Evolutionary conservation across 768 basidiomycete species (phyloP).

Genomic region (Boletus coccyginus): DNA sequence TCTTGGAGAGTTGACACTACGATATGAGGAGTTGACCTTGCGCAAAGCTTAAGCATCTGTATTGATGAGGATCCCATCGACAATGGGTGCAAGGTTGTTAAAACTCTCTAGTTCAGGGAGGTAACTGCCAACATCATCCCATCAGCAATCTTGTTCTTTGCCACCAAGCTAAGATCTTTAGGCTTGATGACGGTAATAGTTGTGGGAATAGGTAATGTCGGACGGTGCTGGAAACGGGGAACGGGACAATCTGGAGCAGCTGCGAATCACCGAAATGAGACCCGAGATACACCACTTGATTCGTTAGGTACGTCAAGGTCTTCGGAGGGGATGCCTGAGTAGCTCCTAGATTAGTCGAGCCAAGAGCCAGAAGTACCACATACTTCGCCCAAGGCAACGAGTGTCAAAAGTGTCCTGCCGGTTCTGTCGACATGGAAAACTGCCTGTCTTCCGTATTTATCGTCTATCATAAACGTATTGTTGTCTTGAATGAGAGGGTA

Average conservation of each 20-base stretch:
- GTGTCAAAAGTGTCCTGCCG: constrained; percentile 38
- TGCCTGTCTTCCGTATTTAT: constrained; percentile 65
- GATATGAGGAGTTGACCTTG: constrained; percentile 53
- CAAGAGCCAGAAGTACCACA: constrained; percentile 4
- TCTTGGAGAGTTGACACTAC: constrained; percentile 58
- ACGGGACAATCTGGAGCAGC: constrained; percentile 54
- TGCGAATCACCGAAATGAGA: constrained; percentile 84
- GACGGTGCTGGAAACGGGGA: constrained; percentile 41
- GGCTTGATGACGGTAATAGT: constrained; percentile 44
- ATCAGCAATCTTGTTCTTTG: constrained; percentile 33
- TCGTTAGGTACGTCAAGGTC: constrained; percentile 67
- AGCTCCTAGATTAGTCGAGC: constrained; percentile 6
- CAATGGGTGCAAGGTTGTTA: constrained; percentile 79
- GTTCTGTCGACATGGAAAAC: constrained; percentile 54
- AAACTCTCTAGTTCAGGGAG: constrained; percentile 61
- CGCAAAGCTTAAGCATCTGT: background rate
- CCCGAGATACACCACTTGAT: constrained; percentile 71
- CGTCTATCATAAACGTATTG: constrained; percentile 59
- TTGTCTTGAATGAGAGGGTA: constrained; percentile 47
- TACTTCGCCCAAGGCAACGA: constrained; percentile 75
- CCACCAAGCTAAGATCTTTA: constrained; percentile 36
- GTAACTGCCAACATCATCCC: constrained; percentile 54
- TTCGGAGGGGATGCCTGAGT: constrained; percentile 67
- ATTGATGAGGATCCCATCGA: constrained; percentile 77
- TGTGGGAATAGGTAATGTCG: constrained; percentile 51